Percentiles rank a stretch among this genome's conserved stretches.
Evolutionary conservation across 2,329 filamentous ascomycete species (phyloP).

Genomic region (Fusarium compactum): DNA sequence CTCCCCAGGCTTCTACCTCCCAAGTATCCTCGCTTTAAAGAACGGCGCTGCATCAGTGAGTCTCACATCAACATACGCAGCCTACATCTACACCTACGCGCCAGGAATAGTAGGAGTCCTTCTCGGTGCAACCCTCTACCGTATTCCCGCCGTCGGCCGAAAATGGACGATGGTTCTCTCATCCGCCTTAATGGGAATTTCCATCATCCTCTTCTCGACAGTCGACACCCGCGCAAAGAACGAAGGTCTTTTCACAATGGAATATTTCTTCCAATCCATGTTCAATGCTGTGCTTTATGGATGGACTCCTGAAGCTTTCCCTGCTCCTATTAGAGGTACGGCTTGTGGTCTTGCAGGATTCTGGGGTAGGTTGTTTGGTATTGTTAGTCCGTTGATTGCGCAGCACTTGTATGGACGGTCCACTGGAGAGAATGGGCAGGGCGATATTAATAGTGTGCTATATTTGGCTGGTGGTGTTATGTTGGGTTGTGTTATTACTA

Average conservation of each 20-base stretch:
- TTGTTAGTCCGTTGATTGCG: slow-evolving; percentile 68
- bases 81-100: slow-evolving; percentile 66
- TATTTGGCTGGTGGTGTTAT: slow-evolving; percentile 68
- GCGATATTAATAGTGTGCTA: slow-evolving; percentile 62
- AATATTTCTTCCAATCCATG: slow-evolving; percentile 60
- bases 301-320: slow-evolving; percentile 69
- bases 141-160: slow-evolving; percentile 54
- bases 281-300: slow-evolving; percentile 55
- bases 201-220: slow-evolving; percentile 60
- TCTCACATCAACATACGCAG: slow-evolving; percentile 62
- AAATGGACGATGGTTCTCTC: slow-evolving; percentile 60
- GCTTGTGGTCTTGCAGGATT: slow-evolving; percentile 69
- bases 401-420: slow-evolving; percentile 56
- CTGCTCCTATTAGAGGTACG: slow-evolving; percentile 65
- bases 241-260: slow-evolving; percentile 57
- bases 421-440: slow-evolving; percentile 44
- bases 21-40: slow-evolving; percentile 64
- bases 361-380: slow-evolving; percentile 69
- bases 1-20: slow-evolving; percentile 56
- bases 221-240: slow-evolving; percentile 55
- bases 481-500: slow-evolving; percentile 64
- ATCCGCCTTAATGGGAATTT: slow-evolving; percentile 58
- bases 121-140: slow-evolving; percentile 58
- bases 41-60: slow-evolving; percentile 59
- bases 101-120: slow-evolving; percentile 65